Evolutionary conservation across 257 asterid genomes (phyloP), one percentile per base, ranked within the genome.

Genomic region (Ilex asprella): DNA sequence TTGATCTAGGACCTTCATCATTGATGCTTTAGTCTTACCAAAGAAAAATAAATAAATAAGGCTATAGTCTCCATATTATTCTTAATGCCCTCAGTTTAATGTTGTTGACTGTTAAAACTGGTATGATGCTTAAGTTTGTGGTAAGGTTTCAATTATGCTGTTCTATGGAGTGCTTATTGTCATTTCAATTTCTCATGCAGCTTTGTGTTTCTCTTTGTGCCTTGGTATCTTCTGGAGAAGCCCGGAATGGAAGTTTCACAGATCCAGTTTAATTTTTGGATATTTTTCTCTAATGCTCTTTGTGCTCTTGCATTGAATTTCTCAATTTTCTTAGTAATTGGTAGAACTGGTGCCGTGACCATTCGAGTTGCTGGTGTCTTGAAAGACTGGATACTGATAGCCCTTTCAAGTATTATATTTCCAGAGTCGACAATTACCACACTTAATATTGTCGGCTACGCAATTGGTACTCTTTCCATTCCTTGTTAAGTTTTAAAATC

Each of bases 321-420:
- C 82, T 90, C 97, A 62, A 87, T 90, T 72, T 90, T 94, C 77
- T 76, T 87, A 68, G 99, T 84, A 32, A 86, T 90, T 59, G 97
- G 97, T 75, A 86, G 99, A 87, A 94, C 99, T 16, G 89, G 99
- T 61, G 97, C 99, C 35, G 97, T 94, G 67, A 94, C 99, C 31
- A 80, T 94, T 56, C 85, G 99, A 62, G 99, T 94, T 49, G 97
- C 99, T 59, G 97, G 99, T 8, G 99, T 94, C 64, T 72, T 90
- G 31, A 94, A 94, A 72, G 99, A 94, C 77, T 94, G 99, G 99
- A 94, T 94, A 58, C 86, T 94, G 51, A 90, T 94, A 66, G 86
- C 99, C 60, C 87, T 94, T 62, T 94, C 99, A 14, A 90, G 97
- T 35, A 70, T 94, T 65, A 73, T 94, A 46, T 94, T 94, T 72